Evolutionary conservation across 768 basidiomycete species (phyloP), one percentile per base, ranked within the genome.

Genomic region (Mycena vitilis): DNA sequence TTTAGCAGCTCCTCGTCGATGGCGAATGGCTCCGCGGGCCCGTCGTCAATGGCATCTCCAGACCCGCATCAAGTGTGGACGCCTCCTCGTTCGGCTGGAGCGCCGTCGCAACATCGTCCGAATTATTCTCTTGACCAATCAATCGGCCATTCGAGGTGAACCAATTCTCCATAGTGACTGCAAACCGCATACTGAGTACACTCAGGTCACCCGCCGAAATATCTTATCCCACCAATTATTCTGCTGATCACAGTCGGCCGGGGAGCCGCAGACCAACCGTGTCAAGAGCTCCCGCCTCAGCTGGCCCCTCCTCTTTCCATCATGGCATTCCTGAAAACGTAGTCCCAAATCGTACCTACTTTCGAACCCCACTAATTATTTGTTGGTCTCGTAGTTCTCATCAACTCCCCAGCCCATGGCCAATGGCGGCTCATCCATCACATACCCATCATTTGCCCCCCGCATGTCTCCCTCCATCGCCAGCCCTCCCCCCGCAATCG

Each of bases 241-340:
- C 71, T 63, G 13, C 60, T 38, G 47, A 65, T n/a, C 63, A 57
- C 22, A 48, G 16, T 34, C 37, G 53, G n/a, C 51, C 68, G 13
- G 20, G 51, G 34, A 63, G 61, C 40, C 68, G 73, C 18, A 66
- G 71, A 62, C 74, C 73, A 38, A 66, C 69, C 16, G 60, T 72
- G n/a, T 52, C 68, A 20, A 63, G 70, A 23, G 63, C 58, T 13
- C 52, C 60, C 54, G 48, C 60, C 13, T 71, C 72, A 20, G 57
- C 74, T 49, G 63, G 69, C 2, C 55, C 69, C 5, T 70, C 82
- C 81, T 18, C 73, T 72, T 45, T 84, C 86, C 77, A 82, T 42
- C 83, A 84, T 63, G 84, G 82, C 70, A 81, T 83, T 72, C 82
- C 82, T 66, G 86, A 88, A 75, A 84, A 81, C 70, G 89, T 89